Conservation (phyloP, 352 stramenopile species). For the Globisporangium middletonii region DNA sequence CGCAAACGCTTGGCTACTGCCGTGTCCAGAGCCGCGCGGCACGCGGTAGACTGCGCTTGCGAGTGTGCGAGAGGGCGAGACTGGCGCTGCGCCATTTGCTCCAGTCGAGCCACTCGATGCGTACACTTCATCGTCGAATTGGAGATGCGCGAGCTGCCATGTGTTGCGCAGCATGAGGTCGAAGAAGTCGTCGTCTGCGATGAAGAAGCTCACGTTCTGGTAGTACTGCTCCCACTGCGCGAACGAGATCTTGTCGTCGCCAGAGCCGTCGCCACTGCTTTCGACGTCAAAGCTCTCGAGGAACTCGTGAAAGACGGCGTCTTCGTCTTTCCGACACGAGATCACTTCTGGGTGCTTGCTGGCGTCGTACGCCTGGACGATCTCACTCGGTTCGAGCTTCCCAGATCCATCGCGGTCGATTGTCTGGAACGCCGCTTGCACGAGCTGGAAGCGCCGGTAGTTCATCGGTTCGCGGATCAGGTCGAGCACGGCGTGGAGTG, state of each 20-base stretch:
- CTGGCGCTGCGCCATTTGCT: background rate
- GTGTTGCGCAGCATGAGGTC: slow-evolving; percentile 87
- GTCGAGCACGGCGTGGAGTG: slow-evolving; percentile 76
- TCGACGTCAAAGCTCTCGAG: slow-evolving; percentile 71
- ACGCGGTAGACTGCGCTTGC: slow-evolving; percentile 12
- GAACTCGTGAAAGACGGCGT: slow-evolving; percentile 70
- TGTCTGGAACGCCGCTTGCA: slow-evolving; percentile 70
- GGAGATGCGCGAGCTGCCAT: slow-evolving; percentile 47
- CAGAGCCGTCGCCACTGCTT: slow-evolving; percentile 9
- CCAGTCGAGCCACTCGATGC: background rate
- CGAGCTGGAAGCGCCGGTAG: slow-evolving; percentile 48
- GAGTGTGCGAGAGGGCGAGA: background rate
- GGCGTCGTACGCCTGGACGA: slow-evolving; percentile 65
- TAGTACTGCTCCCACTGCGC: slow-evolving; percentile 83
- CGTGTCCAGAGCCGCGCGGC: slow-evolving; percentile 30
- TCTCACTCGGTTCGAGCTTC: slow-evolving; percentile 49
- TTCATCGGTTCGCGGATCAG: slow-evolving; percentile 81
- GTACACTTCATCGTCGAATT: slow-evolving; percentile 4
- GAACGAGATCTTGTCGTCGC: slow-evolving; percentile 28
- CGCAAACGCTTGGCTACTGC: slow-evolving; percentile 48
- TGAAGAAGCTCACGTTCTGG: slow-evolving; percentile 82
- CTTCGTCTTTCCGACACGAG: slow-evolving; percentile 37
- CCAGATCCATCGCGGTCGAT: slow-evolving; percentile 46
- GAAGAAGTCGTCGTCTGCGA: slow-evolving; percentile 88
- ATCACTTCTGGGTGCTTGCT: slow-evolving; percentile 73